A percentile compares a stretch with the other conserved stretches of the same genome.
phyloP scores from a whole-genome alignment of 257 asterid genomes.

The Nicotiana attenuata region DNA sequence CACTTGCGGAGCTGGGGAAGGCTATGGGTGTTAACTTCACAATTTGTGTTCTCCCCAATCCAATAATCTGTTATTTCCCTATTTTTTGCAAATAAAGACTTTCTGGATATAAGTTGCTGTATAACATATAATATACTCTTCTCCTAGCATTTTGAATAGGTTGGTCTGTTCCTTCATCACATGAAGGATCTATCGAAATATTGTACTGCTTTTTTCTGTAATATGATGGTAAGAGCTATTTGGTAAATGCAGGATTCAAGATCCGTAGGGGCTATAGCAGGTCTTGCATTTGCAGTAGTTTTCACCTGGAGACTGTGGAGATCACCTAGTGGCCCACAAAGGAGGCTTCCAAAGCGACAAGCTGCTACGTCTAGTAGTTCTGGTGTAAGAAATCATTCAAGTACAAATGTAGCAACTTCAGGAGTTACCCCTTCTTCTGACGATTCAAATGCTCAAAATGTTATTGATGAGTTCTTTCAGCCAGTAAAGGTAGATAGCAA shows the following conservation, averaged over 20 bases:
- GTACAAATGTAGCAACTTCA: constrained; percentile 32
- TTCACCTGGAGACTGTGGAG: constrained; percentile 86
- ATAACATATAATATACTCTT: neutral
- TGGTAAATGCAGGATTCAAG: constrained; percentile 60
- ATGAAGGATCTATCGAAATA: neutral
- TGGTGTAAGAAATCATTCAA: constrained; percentile 35
- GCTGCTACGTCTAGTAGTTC: constrained; percentile 50
- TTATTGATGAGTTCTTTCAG: constrained; percentile 72
- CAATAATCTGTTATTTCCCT: neutral
- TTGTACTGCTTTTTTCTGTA: neutral
- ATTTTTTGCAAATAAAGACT: neutral
- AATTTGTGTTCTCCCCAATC: neutral
- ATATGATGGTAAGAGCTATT: neutral
- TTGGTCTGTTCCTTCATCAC: neutral
- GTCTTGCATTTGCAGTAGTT: constrained; percentile 75
- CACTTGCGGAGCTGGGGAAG: neutral
- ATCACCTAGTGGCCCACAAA: constrained; percentile 58
- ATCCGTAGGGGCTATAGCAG: constrained; percentile 80
- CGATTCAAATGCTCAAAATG: constrained; percentile 63
- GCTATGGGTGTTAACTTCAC: neutral
- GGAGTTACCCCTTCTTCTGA: constrained; percentile 39
- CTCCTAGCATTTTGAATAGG: neutral
- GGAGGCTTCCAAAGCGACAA: constrained; percentile 66
- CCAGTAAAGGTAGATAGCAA: constrained; percentile 52
- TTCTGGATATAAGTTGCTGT: neutral